Conservation (phyloP, 179 eudicot species). For the Carnegiea gigantea region DNA sequence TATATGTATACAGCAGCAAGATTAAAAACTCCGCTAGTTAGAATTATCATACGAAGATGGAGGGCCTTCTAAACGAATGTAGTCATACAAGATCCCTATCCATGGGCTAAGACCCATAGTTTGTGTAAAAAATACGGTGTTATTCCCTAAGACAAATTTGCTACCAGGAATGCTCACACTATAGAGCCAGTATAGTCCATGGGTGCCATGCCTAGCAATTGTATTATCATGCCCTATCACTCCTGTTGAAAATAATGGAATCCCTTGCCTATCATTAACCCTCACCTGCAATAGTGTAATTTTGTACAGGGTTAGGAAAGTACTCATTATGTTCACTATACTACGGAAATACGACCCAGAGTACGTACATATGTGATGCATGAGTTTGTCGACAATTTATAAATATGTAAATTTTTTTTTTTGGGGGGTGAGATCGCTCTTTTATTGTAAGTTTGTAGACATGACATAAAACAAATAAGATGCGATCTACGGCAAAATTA, state of each 20-base stretch:
- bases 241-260: slow-evolving; percentile 27
- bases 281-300: slow-evolving; percentile 28
- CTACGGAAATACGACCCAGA: no score
- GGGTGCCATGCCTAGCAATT: slow-evolving; percentile 66
- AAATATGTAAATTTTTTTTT: neutral
- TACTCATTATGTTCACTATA: no score
- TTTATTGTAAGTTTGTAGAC: no score
- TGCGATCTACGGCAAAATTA: no score
- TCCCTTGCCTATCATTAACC: slow-evolving; percentile 25
- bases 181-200: slow-evolving; percentile 58
- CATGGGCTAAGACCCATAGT: slow-evolving; percentile 50
- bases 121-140: slow-evolving; percentile 54
- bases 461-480: no score
- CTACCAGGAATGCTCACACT: slow-evolving; percentile 41
- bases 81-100: slow-evolving; percentile 60
- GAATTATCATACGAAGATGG: neutral
- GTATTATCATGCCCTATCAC: slow-evolving; percentile 54
- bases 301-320: no score
- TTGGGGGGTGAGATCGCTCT: no score
- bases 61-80: slow-evolving; percentile 64
- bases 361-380: no score
- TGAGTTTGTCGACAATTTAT: neutral
- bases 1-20: no score
- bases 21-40: neutral
- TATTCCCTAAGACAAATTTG: slow-evolving; percentile 42